Base-by-base conservation (phyloP, 116 monocot genomes). In the Phalaenopsis hybrid region DNA sequence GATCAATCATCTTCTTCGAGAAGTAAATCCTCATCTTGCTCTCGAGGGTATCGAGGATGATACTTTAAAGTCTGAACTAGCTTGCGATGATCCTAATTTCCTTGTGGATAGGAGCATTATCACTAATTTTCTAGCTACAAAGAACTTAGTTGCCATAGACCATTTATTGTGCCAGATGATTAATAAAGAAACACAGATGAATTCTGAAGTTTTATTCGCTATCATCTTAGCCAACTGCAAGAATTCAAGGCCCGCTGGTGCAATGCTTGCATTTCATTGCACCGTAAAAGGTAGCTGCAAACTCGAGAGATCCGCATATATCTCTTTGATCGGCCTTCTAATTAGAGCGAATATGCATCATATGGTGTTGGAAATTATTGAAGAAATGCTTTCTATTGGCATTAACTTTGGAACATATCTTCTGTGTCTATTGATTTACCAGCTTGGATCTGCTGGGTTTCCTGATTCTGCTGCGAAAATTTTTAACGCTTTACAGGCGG, bases 1-100 rank as follows among this genome's bases (percentile, higher is more conserved):
- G 77, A 90, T 80, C 81, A 88, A 91, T 78, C 23, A 73, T 82
- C 93, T 95, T 16, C 93, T 95, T 25, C 85, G 90, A 69, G 91
- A 90, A 85, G 92, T 89, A 73, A 91, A 91, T 59, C 91, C 91
- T 84, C 93, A 95, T 80, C 86, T 95, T n/a, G 84, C 88, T 70
- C 79, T 79, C 80, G 89, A 91, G 86, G 90, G 88, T 80, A 82
- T 83, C n/a, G 87, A 87, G 79, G 74, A 87, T 74, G 85, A 88
- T 77, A 44, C 15, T 4, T 79, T 34, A 11, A 70, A 83, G 34
- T 86, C 78, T 76, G 84, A 86, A 78, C 9, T 41, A 67, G 63
- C 46, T 74, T 20, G 11, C 44, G 33, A 70, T 80, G 89, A 90
- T 87, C 74, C 59, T 61, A 41, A 3, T 16, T 58, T 65, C 28